phyloP scores from a whole-genome alignment of 306 rosid species.

The Phaseolus lunatus region DNA sequence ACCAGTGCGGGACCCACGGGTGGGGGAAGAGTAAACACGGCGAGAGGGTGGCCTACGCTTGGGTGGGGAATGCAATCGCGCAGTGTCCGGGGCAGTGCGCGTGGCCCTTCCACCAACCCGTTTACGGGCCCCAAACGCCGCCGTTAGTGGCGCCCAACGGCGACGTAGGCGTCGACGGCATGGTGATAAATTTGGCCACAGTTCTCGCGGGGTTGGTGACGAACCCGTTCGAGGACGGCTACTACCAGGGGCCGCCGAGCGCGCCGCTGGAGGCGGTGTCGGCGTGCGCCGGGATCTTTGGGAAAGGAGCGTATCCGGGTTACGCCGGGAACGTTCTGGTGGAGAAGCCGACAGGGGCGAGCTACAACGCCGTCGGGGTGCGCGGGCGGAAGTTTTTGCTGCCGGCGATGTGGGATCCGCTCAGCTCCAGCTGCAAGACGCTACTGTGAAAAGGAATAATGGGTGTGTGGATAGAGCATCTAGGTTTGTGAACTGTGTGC shows the following conservation, averaged over 20 bases:
- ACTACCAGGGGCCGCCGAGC: conserved; percentile 34
- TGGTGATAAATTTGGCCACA: conserved; percentile 39
- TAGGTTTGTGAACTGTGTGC: background rate
- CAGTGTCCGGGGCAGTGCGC: conserved; percentile 27
- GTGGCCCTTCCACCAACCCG: conserved; percentile 14
- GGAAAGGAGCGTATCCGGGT: conserved; percentile 45
- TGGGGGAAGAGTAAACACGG: background rate
- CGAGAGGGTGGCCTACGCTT: background rate
- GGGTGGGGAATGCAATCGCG: background rate
- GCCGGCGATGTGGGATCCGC: conserved; percentile 65
- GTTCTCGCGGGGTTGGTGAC: conserved; percentile 42
- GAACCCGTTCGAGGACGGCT: conserved; percentile 42
- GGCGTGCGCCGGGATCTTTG: conserved; percentile 43
- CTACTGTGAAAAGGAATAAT: background rate
- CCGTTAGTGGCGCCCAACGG: conserved; percentile 13
- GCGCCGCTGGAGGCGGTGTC: conserved; percentile 50
- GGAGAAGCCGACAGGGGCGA: conserved; percentile 35
- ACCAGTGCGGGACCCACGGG: conserved; percentile 41
- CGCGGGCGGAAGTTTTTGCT: conserved; percentile 50
- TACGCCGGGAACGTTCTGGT: conserved; percentile 37
- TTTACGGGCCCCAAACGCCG: background rate
- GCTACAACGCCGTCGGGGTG: conserved; percentile 55
- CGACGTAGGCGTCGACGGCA: conserved; percentile 4
- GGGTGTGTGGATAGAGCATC: no score
- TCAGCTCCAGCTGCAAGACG: conserved; percentile 53